These are phyloP conservation scores for Tagetes erecta DNA, from an alignment of 129 eudicot species.

Conservation along the genomic window DNA sequence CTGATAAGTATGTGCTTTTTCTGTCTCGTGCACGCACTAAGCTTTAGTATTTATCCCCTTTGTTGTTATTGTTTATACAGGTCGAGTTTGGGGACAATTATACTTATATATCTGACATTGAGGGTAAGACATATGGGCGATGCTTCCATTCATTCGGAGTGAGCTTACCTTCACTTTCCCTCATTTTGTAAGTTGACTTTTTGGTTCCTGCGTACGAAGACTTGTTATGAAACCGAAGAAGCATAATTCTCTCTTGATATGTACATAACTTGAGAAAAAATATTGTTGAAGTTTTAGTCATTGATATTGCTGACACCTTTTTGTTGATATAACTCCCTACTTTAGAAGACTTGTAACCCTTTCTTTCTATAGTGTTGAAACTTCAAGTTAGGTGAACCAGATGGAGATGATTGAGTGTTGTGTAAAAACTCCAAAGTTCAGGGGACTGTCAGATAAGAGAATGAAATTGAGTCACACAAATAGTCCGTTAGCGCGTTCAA, in stretches of 20 bases:
- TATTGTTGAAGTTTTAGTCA: conserved; percentile 6
- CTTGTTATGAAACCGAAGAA: conserved; percentile 9
- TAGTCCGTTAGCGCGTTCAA: background rate
- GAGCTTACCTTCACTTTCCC: conserved; percentile 12
- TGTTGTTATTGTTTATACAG: conserved; percentile 37
- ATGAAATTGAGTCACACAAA: background rate
- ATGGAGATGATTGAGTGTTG: background rate
- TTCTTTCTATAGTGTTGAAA: background rate
- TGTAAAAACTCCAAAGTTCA: background rate
- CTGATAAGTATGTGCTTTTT: no score
- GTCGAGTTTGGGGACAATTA: conserved; percentile 87
- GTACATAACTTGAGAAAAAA: conserved; percentile 27
- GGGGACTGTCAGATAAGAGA: background rate
- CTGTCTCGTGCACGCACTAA: no score
- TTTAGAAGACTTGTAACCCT: conserved; percentile 1
- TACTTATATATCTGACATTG: conserved; percentile 72
- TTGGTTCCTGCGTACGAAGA: conserved; percentile 1
- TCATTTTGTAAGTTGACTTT: conserved; percentile 11
- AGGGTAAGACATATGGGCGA: conserved; percentile 67
- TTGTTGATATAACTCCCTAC: background rate
- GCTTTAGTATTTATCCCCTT: background rate
- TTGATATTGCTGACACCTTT: background rate
- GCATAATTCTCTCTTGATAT: conserved; percentile 19
- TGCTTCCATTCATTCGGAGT: conserved; percentile 40
- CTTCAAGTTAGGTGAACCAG: background rate